These are phyloP conservation scores for Xylaria sp. DNA, from an alignment of 2,329 filamentous ascomycete genomes.

Conservation along the genomic window DNA sequence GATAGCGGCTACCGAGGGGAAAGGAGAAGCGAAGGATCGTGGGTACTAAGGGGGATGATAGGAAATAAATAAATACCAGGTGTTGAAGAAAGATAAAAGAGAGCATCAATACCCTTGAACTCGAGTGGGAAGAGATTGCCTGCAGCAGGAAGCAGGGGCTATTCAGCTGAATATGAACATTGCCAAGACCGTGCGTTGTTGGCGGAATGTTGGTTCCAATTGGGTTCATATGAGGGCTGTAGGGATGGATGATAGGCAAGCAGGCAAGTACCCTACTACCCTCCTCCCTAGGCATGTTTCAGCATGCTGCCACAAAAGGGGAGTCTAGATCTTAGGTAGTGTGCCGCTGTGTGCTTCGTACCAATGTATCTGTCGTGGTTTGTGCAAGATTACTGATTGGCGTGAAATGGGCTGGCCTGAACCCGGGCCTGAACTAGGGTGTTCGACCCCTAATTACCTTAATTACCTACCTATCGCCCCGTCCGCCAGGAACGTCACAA, in stretches of 20 bases:
- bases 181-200: background rate
- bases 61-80: background rate
- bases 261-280: too few species aligned
- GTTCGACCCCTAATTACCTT: background rate
- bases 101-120: background rate
- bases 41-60: background rate
- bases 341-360: too few species aligned
- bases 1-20: background rate
- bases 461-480: background rate
- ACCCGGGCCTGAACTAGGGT: background rate
- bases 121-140: background rate
- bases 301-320: background rate
- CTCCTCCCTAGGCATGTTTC: too few species aligned
- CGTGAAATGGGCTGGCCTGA: too few species aligned
- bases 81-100: background rate
- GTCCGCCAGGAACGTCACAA: background rate
- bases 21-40: background rate
- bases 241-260: too few species aligned
- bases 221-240: background rate
- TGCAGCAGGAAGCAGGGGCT: background rate
- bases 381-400: background rate
- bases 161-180: background rate
- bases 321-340: background rate
- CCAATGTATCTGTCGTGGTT: too few species aligned
- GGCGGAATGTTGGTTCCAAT: background rate